A percentile compares a stretch with the other conserved stretches of the same genome.
Conservation (phyloP, 768 basidiomycete genomes). For the Tubosaeta brunneosetosa region DNA sequence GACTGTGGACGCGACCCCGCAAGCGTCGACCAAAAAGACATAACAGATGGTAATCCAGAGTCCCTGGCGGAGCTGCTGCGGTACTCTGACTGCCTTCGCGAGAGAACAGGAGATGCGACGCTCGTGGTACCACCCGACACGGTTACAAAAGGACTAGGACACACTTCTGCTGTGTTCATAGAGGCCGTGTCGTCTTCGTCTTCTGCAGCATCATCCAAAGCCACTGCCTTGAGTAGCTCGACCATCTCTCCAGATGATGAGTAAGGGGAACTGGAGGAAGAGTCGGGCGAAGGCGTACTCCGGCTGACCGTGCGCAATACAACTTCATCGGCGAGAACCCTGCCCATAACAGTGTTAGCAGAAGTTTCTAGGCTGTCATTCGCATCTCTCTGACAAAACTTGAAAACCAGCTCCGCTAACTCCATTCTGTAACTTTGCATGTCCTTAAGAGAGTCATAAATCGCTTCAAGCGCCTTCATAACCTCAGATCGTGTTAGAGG, state of each 20-base stretch:
- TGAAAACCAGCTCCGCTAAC: conserved; percentile 51
- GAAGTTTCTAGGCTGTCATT: conserved; percentile 25
- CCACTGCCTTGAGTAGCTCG: conserved; percentile 40
- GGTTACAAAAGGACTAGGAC: conserved; percentile 29
- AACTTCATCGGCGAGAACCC: conserved; percentile 64
- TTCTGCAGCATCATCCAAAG: conserved; percentile 31
- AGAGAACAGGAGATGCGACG: conserved; percentile 48
- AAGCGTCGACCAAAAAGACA: conserved; percentile 63
- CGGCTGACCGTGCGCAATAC: conserved; percentile 50
- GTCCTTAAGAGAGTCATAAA: conserved; percentile 65
- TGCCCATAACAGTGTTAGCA: conserved; percentile 41
- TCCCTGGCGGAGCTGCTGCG: conserved; percentile 40
- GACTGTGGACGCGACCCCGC: conserved; percentile 60
- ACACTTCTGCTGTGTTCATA: conserved; percentile 37
- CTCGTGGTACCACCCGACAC: conserved; percentile 30
- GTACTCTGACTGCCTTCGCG: conserved; percentile 57
- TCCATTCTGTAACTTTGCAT: conserved; percentile 59
- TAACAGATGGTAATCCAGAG: conserved; percentile 51
- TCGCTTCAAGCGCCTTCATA: conserved; percentile 51
- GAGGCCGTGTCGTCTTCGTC: conserved; percentile 44
- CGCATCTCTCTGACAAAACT: conserved; percentile 40
- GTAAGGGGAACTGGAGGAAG: conserved; percentile 15
- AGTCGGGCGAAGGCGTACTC: conserved; percentile 12
- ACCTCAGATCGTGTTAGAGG: conserved; percentile 53
- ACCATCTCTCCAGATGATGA: conserved; percentile 28